A percentile compares a stretch with the other conserved stretches of the same genome.
phyloP scores from a whole-genome alignment of 331 rosid genomes.

The Acacia pycnantha region DNA sequence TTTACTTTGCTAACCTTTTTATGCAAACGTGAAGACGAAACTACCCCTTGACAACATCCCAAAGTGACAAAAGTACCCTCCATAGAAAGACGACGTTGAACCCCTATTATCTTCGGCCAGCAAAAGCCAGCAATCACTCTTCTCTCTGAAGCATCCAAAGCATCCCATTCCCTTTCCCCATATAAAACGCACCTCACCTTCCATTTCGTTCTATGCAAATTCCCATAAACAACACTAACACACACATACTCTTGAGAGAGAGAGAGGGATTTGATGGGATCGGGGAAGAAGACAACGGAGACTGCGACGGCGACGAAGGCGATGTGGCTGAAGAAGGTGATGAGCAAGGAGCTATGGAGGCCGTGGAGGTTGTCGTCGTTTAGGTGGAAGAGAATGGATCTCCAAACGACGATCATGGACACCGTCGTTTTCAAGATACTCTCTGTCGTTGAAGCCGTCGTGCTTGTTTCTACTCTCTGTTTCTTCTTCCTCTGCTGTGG shows the following conservation, averaged over 20 bases:
- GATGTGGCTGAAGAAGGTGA: conserved; percentile 64
- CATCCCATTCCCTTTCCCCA: conserved; percentile 4
- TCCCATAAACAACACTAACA: not conserved
- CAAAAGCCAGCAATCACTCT: conserved; percentile 26
- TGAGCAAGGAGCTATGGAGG: conserved; percentile 59
- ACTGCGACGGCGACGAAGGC: conserved; percentile 32
- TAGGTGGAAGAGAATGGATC: conserved; percentile 49
- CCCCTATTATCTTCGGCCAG: conserved; percentile 20
- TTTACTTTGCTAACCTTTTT: not conserved
- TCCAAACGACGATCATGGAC: conserved; percentile 58
- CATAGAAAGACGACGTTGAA: not conserved
- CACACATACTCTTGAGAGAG: not conserved
- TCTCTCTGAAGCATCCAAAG: conserved; percentile 48
- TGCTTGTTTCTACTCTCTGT: conserved; percentile 77
- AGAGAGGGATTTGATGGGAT: conserved; percentile 24
- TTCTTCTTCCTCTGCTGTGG: conserved; percentile 94
- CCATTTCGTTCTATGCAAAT: not conserved
- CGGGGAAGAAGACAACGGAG: conserved; percentile 5
- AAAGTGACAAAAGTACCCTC: conserved; percentile 31
- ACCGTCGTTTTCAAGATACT: conserved; percentile 65
- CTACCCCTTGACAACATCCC: not conserved
- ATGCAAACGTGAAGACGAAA: not conserved
- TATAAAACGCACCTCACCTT: conserved; percentile 14
- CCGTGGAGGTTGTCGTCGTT: conserved; percentile 59
- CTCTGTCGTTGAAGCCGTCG: conserved; percentile 64